Conservation (phyloP, 306 rosid genomes). For the Vigna mungo region DNA sequence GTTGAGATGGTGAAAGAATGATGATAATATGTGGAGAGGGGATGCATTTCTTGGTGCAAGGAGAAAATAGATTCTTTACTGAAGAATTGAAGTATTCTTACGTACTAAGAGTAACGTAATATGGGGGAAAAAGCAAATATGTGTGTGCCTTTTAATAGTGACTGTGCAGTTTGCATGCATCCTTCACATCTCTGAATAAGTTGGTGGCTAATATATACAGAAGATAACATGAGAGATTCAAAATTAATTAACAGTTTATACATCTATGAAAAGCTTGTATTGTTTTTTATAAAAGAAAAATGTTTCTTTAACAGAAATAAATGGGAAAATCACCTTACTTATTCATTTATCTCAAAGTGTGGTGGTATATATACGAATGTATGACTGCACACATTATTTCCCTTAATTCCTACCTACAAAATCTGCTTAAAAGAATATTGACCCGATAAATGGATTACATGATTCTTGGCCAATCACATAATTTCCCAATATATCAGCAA, state of each 20-base stretch:
- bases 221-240: background rate
- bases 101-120: slow-evolving; percentile 10
- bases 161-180: background rate
- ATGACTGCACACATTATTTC: too few relatives aligned
- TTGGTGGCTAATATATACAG: background rate
- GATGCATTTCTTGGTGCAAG: slow-evolving; percentile 46
- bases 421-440: too few relatives aligned
- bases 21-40: background rate
- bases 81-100: slow-evolving; percentile 27
- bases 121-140: background rate
- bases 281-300: too few relatives aligned
- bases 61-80: slow-evolving; percentile 43
- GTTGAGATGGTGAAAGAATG: slow-evolving; percentile 14
- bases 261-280: too few relatives aligned
- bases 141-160: background rate
- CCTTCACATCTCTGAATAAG: background rate
- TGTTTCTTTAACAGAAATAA: too few relatives aligned
- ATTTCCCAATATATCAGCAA: too few relatives aligned
- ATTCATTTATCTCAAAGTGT: too few relatives aligned
- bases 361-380: too few relatives aligned
- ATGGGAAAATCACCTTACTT: too few relatives aligned
- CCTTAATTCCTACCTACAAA: too few relatives aligned
- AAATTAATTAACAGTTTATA: background rate
- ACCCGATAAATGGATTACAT: too few relatives aligned
- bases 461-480: too few relatives aligned